Conservation (phyloP, 164 flowering plant genomes). For the Stephania cephalantha region DNA sequence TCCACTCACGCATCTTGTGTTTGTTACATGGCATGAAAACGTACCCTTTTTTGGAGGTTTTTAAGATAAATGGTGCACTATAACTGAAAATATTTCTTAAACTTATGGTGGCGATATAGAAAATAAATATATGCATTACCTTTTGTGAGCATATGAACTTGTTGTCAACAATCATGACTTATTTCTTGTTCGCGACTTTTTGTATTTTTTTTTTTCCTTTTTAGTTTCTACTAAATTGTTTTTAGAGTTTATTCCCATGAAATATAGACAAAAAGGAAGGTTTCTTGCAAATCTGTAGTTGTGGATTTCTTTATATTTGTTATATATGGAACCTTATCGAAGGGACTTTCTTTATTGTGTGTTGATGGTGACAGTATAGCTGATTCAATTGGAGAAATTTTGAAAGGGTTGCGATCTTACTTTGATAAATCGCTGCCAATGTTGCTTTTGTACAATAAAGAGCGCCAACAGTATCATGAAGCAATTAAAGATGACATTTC, state of each 20-base stretch:
- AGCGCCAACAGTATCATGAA: slow-evolving; percentile 66
- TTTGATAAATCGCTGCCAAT: slow-evolving; percentile 78
- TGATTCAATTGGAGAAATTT: slow-evolving; percentile 53
- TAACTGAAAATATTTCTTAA: not conserved
- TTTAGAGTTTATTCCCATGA: not conserved
- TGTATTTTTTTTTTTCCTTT: not conserved
- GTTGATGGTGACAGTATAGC: slow-evolving; percentile 35
- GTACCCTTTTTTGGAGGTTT: too few relatives aligned
- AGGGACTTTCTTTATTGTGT: not conserved
- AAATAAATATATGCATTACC: too few relatives aligned
- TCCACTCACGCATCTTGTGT: too few relatives aligned
- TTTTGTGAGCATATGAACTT: too few relatives aligned
- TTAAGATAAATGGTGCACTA: not conserved
- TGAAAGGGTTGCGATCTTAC: slow-evolving; percentile 61
- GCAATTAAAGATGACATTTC: slow-evolving; percentile 33
- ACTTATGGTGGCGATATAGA: too few relatives aligned
- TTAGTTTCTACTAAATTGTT: not conserved
- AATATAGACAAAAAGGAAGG: not conserved
- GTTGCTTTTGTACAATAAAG: slow-evolving; percentile 72
- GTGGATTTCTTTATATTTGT: not conserved
- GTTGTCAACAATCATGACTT: not conserved
- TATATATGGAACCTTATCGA: not conserved
- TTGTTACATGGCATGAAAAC: not conserved
- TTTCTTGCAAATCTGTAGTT: not conserved
- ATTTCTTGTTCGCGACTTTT: not conserved